phyloP scores from a whole-genome alignment of 169 alveolate species.

The Babesia ovata region DNA sequence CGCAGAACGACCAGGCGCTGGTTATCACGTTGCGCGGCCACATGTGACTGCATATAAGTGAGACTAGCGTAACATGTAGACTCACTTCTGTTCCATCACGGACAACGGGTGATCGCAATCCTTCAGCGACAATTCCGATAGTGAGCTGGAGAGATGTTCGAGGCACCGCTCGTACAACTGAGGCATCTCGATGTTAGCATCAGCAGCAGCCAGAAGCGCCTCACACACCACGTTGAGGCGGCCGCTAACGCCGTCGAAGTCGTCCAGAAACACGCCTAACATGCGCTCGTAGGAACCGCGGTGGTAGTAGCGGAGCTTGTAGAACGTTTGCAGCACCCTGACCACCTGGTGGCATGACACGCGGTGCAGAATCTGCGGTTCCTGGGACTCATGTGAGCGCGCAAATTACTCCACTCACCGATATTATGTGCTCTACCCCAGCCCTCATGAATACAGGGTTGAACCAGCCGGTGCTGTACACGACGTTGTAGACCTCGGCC shows the following conservation, averaged over 20 bases:
- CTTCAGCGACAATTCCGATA: constrained; percentile 20
- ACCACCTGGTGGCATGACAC: constrained; percentile 56
- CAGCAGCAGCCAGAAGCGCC: constrained; percentile 70
- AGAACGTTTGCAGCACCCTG: constrained; percentile 60
- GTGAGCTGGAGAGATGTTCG: constrained; percentile 9
- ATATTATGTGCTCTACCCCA: constrained; percentile 45
- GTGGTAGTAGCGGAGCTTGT: constrained; percentile 64
- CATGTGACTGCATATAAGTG: constrained; percentile 23
- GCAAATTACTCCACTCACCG: constrained; percentile 7
- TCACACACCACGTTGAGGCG: constrained; percentile 54
- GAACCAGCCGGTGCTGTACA: constrained; percentile 62
- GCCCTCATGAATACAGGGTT: constrained; percentile 55
- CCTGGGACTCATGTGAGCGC: constrained; percentile 1
- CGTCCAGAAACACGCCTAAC: constrained; percentile 26
- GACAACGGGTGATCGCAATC: constrained; percentile 16
- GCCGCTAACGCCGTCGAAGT: constrained; percentile 32
- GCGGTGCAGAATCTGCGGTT: constrained; percentile 56
- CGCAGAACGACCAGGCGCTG: constrained; percentile 57
- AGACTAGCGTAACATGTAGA: not conserved
- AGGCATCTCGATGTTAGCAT: constrained; percentile 52
- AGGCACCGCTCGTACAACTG: constrained; percentile 34
- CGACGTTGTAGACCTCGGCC: constrained; percentile 61
- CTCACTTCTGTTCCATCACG: constrained; percentile 30
- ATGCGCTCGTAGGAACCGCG: constrained; percentile 48
- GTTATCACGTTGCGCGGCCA: constrained; percentile 68